phyloP scores from a whole-genome alignment of 495 filamentous ascomycete species.

The Hypoxylon lenormandii region DNA sequence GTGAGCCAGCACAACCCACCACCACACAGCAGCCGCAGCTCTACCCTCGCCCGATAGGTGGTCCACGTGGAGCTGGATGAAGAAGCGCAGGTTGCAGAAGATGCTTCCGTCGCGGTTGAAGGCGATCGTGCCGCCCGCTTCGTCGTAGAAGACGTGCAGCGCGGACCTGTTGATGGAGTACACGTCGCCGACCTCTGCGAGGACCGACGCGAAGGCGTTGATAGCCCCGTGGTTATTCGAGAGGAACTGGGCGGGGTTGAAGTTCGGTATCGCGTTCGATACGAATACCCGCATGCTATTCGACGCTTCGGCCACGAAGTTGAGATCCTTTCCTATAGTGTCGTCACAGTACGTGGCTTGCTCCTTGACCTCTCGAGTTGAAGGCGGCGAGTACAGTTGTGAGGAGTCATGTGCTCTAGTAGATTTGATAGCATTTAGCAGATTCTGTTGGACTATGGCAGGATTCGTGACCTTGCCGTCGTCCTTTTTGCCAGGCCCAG shows the following conservation, averaged over 20 bases:
- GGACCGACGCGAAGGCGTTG: slow-evolving; percentile 74
- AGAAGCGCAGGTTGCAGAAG: slow-evolving; percentile 94
- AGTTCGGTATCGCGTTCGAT: slow-evolving; percentile 62
- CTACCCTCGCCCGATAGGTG: slow-evolving; percentile 56
- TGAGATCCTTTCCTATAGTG: slow-evolving; percentile 81
- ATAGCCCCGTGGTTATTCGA: slow-evolving; percentile 71
- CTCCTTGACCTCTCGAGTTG: slow-evolving; percentile 80
- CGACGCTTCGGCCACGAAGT: slow-evolving; percentile 75
- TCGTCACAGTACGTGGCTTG: slow-evolving; percentile 89
- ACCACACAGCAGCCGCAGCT: slow-evolving; percentile 80
- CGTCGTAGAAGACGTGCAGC: slow-evolving; percentile 89
- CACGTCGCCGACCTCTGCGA: slow-evolving; percentile 75
- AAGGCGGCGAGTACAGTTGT: slow-evolving; percentile 74
- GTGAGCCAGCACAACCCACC: slow-evolving; percentile 92
- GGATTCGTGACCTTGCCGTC: slow-evolving; percentile 66
- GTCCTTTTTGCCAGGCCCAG: slow-evolving; percentile 44
- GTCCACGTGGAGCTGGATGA: slow-evolving; percentile 77
- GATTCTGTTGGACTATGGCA: slow-evolving; percentile 68
- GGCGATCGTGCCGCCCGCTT: slow-evolving; percentile 81
- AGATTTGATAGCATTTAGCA: slow-evolving; percentile 83
- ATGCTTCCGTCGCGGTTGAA: slow-evolving; percentile 89
- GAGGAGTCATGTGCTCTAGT: slow-evolving; percentile 82
- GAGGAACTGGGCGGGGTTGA: slow-evolving; percentile 68
- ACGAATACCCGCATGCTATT: slow-evolving; percentile 80
- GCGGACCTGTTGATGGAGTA: slow-evolving; percentile 72